Base-by-base conservation (phyloP, 2,329 filamentous ascomycete genomes). In the Diaporthe sp. region DNA sequence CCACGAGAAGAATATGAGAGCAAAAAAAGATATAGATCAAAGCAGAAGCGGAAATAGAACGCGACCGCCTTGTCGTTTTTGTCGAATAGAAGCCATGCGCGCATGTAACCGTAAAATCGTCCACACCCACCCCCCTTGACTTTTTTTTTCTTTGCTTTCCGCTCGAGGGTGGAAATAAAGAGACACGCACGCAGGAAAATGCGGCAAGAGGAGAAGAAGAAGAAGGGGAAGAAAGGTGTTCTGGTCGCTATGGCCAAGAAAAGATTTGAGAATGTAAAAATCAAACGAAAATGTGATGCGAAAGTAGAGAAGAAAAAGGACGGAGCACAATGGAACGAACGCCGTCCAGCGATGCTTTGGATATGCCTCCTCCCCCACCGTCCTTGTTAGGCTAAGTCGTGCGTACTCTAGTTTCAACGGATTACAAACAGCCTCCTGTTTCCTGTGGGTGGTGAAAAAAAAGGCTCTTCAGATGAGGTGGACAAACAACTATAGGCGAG, bases 281-380 rank as follows among this genome's bases (percentile, higher is more conserved):
- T 73, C 77, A 75, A 78, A 77, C 78, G 75, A 72, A 75, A 72
- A 78, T 49, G 78, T 77, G 74, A 76, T 71, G 76, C 77, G 70
- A 73, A 65, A 71, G 60, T 75, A 67, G 42, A 44, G 42, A 49
- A 49, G 42, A n/a, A 44, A 34, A 60, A 75, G 75, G 68, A 68
- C 58, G 47, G 58, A 53, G 74, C 63, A 75, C 57, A 74, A 76
- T 65, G 71, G 75, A 68, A 70, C 65, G 65, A 55, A 76, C 76
- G 76, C 74, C 76, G 65, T 73, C 57, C 74, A 76, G 74, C 71
- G 71, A 77, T 76, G 74, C 76, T 76, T 76, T 65, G 76, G 75
- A 55, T 73, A 73, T 73, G 68, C 61, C 73, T 49, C 28, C 42
- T 39, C 55, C 67, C 63, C 65, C 42, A 37, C 73, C 61, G 53